Base-by-base conservation (phyloP, 2,329 filamentous ascomycete genomes). In the Myrmaecium sp. region DNA sequence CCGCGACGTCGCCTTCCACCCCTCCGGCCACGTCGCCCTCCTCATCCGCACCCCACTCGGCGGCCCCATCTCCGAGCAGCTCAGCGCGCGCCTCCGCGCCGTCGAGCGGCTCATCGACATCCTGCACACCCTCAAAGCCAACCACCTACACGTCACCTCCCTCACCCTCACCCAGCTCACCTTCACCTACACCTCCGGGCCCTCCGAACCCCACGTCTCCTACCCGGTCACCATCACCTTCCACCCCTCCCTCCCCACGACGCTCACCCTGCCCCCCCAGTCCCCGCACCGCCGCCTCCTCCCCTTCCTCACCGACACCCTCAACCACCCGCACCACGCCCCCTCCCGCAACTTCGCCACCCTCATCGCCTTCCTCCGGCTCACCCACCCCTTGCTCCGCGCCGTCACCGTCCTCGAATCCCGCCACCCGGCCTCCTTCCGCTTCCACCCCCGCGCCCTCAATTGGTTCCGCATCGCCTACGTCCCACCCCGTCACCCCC, bases 41-140 rank as follows among this genome's bases (percentile, higher is more conserved):
- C 58, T 64, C 5, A 53, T 81, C 19, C 59, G 64, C 6, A 64
- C 68, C 1, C 52, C 57, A 2, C 64, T 75, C 23, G 73, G 73
- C 12, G 54, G 58, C 23, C 58, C 70, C 1, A 60, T 75, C 9
- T 48, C 81, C 4, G 58, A 63, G 4, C 53, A 59, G n/a, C 57
- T 83, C 12, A 56, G 60, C 33, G 56, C 62, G 26, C 63, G 72
- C 15, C 56, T 83, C 23, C 64, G 69, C 36, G 66, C 71, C 8
- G 66, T 89, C 30, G 69, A 78, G 40, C 67, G 74, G 12, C 60
- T 89, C 15, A 71, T 81, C 20, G 64, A 66, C 22, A 80, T 79
- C 40, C 58, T 82, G 14, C 64, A 71, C 23, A 69, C 74, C 2
- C 65, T 84, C 34, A 58, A 69, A 29, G 55, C 59, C 34, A 58